Base-by-base conservation (phyloP, 805 yeast species). In the Zygosaccharomyces bisporus region DNA sequence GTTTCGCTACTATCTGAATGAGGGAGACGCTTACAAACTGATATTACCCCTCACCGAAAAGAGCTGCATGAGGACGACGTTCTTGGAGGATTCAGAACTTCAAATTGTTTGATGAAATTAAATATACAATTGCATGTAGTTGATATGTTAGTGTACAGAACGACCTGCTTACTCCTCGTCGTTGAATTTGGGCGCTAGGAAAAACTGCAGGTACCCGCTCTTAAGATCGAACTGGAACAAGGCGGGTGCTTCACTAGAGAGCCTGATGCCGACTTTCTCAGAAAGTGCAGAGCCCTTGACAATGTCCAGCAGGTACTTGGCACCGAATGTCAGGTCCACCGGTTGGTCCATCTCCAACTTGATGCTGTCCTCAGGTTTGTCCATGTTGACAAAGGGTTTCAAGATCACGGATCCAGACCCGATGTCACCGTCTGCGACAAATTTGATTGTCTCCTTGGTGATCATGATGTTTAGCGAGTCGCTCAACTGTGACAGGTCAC, bases 161-260 rank as follows among this genome's bases (percentile, higher is more conserved):
- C 9, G 21, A n/a, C 14, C 18, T 18, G 17, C 13, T 61, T 71
- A 79, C 53, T 86, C 93, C 52, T 86, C 95, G 52, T 90, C 98
- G 54, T 86, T 96, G 65, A 93, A 88, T 76, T 93, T 91, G 48
- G 99, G 99, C 57, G 99, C 99, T 67, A 93, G 77, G 78, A 86
- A 93, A 79, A 86, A 93, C 66, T 96, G 83, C 66, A 93, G 74
- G 69, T 87, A 86, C 43, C 99, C 99, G 67, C 91, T 85, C 25
- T 61, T 55, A 63, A 93, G 74, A 68, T 83, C 84, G 72, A 83
- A 93, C 71, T 91, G 97, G 62, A 93, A 88, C 66, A 89, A 72
- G 33, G 97, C 95, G 25, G 99, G 99, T 12, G 93, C 82, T 63
- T 86, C 88, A 60, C 85, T 91, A 14, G 95, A 86, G 61, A 93